These are phyloP conservation scores for Tricholoma terreum DNA, from an alignment of 768 basidiomycete species.

Conservation along the genomic window DNA sequence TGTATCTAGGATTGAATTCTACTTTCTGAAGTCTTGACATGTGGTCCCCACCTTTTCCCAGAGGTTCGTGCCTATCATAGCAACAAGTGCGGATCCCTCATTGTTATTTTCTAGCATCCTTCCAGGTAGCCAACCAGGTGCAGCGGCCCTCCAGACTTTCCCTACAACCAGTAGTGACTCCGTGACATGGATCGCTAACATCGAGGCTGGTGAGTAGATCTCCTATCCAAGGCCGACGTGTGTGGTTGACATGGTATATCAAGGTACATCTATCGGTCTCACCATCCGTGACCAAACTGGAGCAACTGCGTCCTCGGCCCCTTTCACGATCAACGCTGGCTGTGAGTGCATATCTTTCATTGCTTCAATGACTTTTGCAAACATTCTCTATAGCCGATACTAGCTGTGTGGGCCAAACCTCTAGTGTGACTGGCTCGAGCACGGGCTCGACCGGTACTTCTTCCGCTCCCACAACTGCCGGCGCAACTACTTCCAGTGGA, in stretches of 20 bases:
- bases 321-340: slow-evolving; percentile 47
- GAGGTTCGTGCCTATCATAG: slow-evolving; percentile 30
- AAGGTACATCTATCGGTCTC: slow-evolving; percentile 56
- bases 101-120: slow-evolving; percentile 42
- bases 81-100: background rate
- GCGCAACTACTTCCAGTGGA: slow-evolving; percentile 8
- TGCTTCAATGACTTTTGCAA: background rate
- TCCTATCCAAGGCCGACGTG: background rate
- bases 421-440: slow-evolving; percentile 16
- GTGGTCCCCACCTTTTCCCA: slow-evolving; percentile 17
- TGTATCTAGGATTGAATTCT: slow-evolving; percentile 21
- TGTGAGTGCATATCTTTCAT: slow-evolving; percentile 37
- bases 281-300: slow-evolving; percentile 63
- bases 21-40: background rate
- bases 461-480: slow-evolving; percentile 11
- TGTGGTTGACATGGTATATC: background rate
- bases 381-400: slow-evolving; percentile 25
- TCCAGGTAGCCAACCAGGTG: slow-evolving; percentile 45
- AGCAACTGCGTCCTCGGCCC: slow-evolving; percentile 41
- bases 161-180: slow-evolving; percentile 35
- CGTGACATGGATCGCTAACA: slow-evolving; percentile 56
- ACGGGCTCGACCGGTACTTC: slow-evolving; percentile 9
- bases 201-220: slow-evolving; percentile 37
- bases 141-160: slow-evolving; percentile 45
- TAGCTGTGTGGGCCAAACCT: slow-evolving; percentile 32